Base-by-base conservation (phyloP, 23 red algal species). In the Chondrus crispus region DNA sequence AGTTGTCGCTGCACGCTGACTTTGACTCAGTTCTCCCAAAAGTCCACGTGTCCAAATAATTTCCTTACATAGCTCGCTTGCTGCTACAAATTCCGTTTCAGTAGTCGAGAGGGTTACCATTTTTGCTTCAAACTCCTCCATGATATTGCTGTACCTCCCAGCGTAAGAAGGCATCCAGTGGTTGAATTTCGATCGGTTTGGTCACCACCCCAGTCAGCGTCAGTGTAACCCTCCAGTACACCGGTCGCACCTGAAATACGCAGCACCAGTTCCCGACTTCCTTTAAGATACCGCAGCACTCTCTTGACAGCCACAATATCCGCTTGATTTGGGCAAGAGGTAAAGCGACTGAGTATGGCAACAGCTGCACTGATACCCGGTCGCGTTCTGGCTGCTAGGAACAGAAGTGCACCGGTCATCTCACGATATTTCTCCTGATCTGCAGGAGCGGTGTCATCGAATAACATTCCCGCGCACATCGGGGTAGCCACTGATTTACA, bases 401-500 rank as follows among this genome's bases (percentile, higher is more conserved):
- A 86, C 14, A 72, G 62, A 12, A 86, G 41, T 33, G 54, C 19
- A n/a, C 37, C 82, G 19, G 71, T 24, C n/a, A 70, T 46, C 37
- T 86, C 82, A 24, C 71, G 63, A 29, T 86, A 86, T 2, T 1
- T 40, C 46, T 40, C 39, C 46, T 20, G 57, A 47, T 10, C 42
- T 29, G 19, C 30, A 18, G n/a, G n/a, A n/a, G n/a, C n/a, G n/a
- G n/a, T n/a, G n/a, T n/a, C n/a, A n/a, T n/a, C n/a, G n/a, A n/a
- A n/a, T n/a, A n/a, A n/a, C n/a, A n/a, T n/a, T n/a, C n/a, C n/a
- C n/a, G n/a, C n/a, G n/a, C n/a, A n/a, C 19, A 3, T 49, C 24
- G 75, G 75, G 20, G 75, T 80, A n/a, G 43, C 1, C 12, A 80
- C 75, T 29, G 75, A 50, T 50, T 80, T 80, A 20, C 40, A 80